Conservation (phyloP, 1,284 basidiomycete species). For the Heliocybe sulcata region DNA sequence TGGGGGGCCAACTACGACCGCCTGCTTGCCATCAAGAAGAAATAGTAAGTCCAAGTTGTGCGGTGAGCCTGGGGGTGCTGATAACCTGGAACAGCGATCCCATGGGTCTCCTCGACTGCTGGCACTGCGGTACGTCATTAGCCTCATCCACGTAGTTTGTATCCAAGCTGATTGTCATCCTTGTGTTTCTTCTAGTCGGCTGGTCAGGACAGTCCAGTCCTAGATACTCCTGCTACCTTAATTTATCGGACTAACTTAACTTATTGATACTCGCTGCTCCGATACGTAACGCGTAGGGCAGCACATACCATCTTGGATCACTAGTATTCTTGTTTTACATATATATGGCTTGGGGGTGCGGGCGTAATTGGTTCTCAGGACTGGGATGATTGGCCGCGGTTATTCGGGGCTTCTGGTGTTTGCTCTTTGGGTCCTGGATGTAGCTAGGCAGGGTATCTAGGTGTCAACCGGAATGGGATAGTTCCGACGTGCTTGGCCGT, state of each 20-base stretch:
- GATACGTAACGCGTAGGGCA: not conserved
- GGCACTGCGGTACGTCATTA: constrained; percentile 46
- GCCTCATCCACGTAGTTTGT: not conserved
- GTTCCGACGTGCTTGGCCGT: too few relatives aligned
- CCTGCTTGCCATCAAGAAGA: constrained; percentile 41
- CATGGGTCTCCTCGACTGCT: constrained; percentile 44
- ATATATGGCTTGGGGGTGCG: too few relatives aligned
- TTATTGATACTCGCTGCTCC: not conserved
- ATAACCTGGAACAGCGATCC: constrained; percentile 36
- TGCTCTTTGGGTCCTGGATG: too few relatives aligned
- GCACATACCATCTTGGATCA: too few relatives aligned
- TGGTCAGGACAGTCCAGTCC: constrained; percentile 14
- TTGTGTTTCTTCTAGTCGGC: constrained; percentile 13
- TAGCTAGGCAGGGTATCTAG: too few relatives aligned
- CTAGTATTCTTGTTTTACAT: too few relatives aligned
- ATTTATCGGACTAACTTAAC: not conserved
- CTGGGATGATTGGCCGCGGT: too few relatives aligned
- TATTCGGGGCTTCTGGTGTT: too few relatives aligned
- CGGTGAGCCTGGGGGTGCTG: constrained; percentile 4
- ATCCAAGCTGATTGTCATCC: not conserved
- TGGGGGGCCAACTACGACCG: constrained; percentile 46
- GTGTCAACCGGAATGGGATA: too few relatives aligned
- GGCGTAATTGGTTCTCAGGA: too few relatives aligned
- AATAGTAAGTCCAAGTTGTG: constrained; percentile 36
- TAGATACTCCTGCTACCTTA: constrained; percentile 16